These are phyloP conservation scores for Blastomyces emzantsi DNA, from an alignment of 2,329 filamentous ascomycete species.

Conservation along the genomic window DNA sequence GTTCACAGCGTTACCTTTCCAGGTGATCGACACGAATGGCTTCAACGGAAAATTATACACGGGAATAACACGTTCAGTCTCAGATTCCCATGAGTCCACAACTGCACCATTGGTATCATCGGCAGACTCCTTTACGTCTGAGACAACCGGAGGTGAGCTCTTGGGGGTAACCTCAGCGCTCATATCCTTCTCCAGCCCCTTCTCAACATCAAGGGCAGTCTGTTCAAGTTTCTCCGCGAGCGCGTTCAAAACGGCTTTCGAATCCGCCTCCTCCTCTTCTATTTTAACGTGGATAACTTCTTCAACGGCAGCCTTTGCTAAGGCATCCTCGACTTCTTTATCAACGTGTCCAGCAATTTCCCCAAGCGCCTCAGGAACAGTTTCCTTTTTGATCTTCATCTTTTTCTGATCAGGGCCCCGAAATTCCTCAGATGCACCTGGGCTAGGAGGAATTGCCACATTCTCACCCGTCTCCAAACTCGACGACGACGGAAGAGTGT, in stretches of 20 bases:
- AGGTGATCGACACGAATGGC: slow-evolving; percentile 83
- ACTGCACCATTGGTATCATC: slow-evolving; percentile 11
- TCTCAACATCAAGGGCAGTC: slow-evolving; percentile 36
- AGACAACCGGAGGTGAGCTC: slow-evolving; percentile 26
- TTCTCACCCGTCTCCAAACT: background rate
- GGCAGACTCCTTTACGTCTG: slow-evolving; percentile 49
- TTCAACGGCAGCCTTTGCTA: slow-evolving; percentile 50
- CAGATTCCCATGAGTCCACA: slow-evolving; percentile 46
- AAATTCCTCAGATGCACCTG: slow-evolving; percentile 3
- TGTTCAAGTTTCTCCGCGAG: slow-evolving; percentile 29
- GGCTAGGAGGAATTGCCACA: background rate
- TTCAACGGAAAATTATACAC: slow-evolving; percentile 97
- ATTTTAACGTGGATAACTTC: slow-evolving; percentile 32
- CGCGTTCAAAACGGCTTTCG: slow-evolving; percentile 28
- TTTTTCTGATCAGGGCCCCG: background rate
- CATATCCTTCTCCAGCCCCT: slow-evolving; percentile 46
- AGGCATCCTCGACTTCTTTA: slow-evolving; percentile 55
- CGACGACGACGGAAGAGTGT: background rate
- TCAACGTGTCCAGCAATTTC: slow-evolving; percentile 54
- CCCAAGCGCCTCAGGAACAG: slow-evolving; percentile 60
- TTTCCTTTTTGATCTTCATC: slow-evolving; percentile 42
- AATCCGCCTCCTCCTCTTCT: slow-evolving; percentile 27
- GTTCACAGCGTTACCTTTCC: slow-evolving; percentile 42
- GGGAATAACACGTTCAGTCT: slow-evolving; percentile 56
- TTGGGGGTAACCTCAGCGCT: slow-evolving; percentile 48